A percentile compares a stretch with the other conserved stretches of the same genome.
phyloP scores from a whole-genome alignment of 2,329 filamentous ascomycete species.

The Ceratocystis albifundus region DNA sequence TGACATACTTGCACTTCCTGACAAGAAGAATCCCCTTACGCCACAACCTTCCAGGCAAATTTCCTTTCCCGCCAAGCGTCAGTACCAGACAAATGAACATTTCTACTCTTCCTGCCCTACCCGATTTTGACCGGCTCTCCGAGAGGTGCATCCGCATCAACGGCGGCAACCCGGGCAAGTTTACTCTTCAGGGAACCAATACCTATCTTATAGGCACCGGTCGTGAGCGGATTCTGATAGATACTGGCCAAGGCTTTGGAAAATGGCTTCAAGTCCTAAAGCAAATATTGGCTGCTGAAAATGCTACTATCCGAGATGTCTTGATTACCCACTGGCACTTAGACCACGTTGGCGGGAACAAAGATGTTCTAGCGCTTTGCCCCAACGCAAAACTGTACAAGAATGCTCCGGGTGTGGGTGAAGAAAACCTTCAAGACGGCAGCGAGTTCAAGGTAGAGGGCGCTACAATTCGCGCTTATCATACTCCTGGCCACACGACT shows the following conservation, averaged over 20 bases:
- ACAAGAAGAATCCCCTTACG: not conserved
- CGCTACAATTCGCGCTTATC: slow-evolving; percentile 53
- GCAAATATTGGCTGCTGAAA: slow-evolving; percentile 53
- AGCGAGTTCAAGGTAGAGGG: slow-evolving; percentile 47
- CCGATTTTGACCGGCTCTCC: slow-evolving; percentile 66
- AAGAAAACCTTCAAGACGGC: slow-evolving; percentile 37
- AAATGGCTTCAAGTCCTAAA: slow-evolving; percentile 60
- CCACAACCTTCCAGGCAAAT: not conserved
- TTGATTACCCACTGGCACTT: slow-evolving; percentile 87
- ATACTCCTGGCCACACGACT: slow-evolving; percentile 56
- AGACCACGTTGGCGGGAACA: slow-evolving; percentile 71
- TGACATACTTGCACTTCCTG: not conserved
- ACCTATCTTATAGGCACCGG: slow-evolving; percentile 85
- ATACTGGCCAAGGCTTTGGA: slow-evolving; percentile 73
- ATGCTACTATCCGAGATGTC: slow-evolving; percentile 54
- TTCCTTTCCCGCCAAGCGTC: not conserved
- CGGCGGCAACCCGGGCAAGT: slow-evolving; percentile 82
- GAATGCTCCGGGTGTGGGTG: slow-evolving; percentile 42
- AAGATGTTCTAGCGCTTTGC: slow-evolving; percentile 53
- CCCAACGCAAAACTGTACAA: slow-evolving; percentile 55
- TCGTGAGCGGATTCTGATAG: slow-evolving; percentile 62
- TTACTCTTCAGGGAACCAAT: slow-evolving; percentile 69
- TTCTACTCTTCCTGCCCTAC: slow-evolving; percentile 46
- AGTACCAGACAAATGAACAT: not conserved
- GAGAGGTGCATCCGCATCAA: slow-evolving; percentile 70